Evolutionary conservation across 805 yeast species (phyloP), one percentile per base, ranked within the genome.

Genomic region (Candida vartiovaarae): DNA sequence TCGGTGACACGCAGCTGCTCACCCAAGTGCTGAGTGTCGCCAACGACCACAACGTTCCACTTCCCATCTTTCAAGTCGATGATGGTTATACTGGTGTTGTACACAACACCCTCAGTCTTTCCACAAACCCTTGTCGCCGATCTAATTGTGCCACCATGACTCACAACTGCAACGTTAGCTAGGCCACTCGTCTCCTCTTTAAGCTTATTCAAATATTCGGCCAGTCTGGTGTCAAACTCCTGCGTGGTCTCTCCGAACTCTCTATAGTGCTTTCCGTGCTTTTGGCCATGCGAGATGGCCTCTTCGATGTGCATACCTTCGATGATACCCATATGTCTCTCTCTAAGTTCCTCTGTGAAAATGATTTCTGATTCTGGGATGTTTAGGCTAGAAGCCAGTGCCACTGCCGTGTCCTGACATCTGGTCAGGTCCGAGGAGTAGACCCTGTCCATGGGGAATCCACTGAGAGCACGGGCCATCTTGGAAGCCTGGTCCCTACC

Each of bases 61-160:
- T 52, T 40, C 6, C 62, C 54, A 11, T 50, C 53, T 2, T 62
- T 60, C 25, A 78, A 68, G 53, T 84, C 91, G 3, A 86, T 67
- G 5, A 80, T 70, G 0, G 90, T 78, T 6, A 86, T 72, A 5
- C 90, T 81, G 1, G 95, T 84, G 60, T 86, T 86, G 60, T 71
- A 83, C 0, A 91, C 93, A 33, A 82, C 81, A 8, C 49, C 49
- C 23, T 46, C 46, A 23, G 46, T 47, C 5, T 20, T 11, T 39
- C 76, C 63, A 36, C 83, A 63, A 57, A 79, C 69, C 47, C 74
- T 73, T 34, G 76, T 57, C 32, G 81, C 70, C 28, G 78, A 74
- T 38, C 86, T 74, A 15, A 87, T 80, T 2, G 84, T 83, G 7
- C 95, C 95, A 23, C 95, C 95, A 59, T 87, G 95, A 10, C 88